phyloP scores from a whole-genome alignment of 2,329 filamentous ascomycete genomes.

The Camillea tinctor region DNA sequence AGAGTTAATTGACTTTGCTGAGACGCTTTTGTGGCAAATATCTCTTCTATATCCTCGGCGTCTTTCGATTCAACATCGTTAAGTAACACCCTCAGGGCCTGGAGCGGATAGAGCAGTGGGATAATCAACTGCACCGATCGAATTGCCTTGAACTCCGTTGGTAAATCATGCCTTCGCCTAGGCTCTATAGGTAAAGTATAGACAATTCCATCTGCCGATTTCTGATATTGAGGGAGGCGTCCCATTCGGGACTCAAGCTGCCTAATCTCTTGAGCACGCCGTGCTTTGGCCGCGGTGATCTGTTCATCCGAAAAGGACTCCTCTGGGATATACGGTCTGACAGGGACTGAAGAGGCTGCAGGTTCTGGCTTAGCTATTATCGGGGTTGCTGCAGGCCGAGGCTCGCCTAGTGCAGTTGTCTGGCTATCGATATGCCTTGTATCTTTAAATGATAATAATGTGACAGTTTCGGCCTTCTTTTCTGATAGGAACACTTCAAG shows the following conservation, averaged over 20 bases:
- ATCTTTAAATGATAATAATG: slow-evolving; percentile 62
- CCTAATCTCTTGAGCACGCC: slow-evolving; percentile 63
- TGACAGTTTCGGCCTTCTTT: slow-evolving; percentile 70
- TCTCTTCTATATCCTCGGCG: slow-evolving; percentile 61
- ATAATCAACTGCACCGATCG: slow-evolving; percentile 67
- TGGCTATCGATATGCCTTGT: slow-evolving; percentile 43
- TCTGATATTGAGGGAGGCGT: slow-evolving; percentile 63
- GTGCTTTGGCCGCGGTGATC: slow-evolving; percentile 59
- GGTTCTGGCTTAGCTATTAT: slow-evolving; percentile 8
- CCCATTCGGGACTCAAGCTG: slow-evolving; percentile 76
- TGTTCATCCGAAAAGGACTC: slow-evolving; percentile 58
- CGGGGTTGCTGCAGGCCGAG: slow-evolving; percentile 8
- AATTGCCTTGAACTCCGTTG: slow-evolving; percentile 58
- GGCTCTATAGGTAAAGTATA: slow-evolving; percentile 72
- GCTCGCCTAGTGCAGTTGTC: slow-evolving; percentile 14
- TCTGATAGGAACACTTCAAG: slow-evolving; percentile 69
- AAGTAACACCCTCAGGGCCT: slow-evolving; percentile 64
- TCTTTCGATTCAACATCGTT: slow-evolving; percentile 61
- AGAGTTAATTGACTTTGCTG: slow-evolving; percentile 61
- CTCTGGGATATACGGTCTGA: slow-evolving; percentile 40
- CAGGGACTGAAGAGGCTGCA: slow-evolving; percentile 12
- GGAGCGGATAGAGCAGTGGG: slow-evolving; percentile 69
- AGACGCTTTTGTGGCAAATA: slow-evolving; percentile 60
- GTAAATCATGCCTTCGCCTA: slow-evolving; percentile 58
- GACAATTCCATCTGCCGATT: slow-evolving; percentile 65